Conservation (phyloP, 192 early-diverging fungal species). For the Umbelopsis sp. region DNA sequence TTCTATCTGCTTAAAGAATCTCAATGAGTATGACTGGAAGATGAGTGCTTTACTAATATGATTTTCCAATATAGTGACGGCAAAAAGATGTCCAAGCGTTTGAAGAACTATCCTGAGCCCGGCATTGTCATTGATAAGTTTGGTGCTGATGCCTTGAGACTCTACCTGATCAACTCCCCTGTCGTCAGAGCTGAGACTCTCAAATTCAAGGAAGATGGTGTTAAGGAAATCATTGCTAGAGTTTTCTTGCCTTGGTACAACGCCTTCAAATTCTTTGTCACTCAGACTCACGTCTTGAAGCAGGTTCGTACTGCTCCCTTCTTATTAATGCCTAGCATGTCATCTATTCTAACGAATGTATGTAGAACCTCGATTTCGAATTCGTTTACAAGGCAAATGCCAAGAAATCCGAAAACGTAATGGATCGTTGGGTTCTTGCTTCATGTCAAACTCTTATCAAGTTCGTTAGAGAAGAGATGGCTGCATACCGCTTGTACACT, state of each 20-base stretch:
- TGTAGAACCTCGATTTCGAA: conserved; percentile 65
- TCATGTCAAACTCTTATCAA: conserved; percentile 91
- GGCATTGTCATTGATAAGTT: conserved; percentile 77
- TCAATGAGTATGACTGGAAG: background rate
- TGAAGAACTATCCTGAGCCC: conserved; percentile 99
- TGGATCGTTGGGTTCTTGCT: conserved; percentile 98
- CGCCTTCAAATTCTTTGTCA: conserved; percentile 94
- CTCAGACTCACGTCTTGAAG: conserved; percentile 87
- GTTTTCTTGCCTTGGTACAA: conserved; percentile 99
- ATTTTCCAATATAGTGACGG: conserved; percentile 68
- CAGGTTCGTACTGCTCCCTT: conserved; percentile 53
- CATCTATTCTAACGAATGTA: background rate
- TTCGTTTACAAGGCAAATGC: conserved; percentile 80
- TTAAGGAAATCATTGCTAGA: conserved; percentile 92
- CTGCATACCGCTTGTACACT: conserved; percentile 95
- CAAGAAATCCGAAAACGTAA: conserved; percentile 82
- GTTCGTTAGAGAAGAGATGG: conserved; percentile 94
- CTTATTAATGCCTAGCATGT: background rate
- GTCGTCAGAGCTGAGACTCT: conserved; percentile 96
- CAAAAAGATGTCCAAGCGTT: conserved; percentile 98
- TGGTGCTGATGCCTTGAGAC: conserved; percentile 92
- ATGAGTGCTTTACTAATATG: conserved; percentile 14
- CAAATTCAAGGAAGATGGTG: conserved; percentile 95
- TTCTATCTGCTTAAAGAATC: background rate
- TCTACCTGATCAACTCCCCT: conserved; percentile 98